Evolutionary conservation across 345 rosid genomes (phyloP), one percentile per base, ranked within the genome.

Genomic region (Salix arbutifolia): DNA sequence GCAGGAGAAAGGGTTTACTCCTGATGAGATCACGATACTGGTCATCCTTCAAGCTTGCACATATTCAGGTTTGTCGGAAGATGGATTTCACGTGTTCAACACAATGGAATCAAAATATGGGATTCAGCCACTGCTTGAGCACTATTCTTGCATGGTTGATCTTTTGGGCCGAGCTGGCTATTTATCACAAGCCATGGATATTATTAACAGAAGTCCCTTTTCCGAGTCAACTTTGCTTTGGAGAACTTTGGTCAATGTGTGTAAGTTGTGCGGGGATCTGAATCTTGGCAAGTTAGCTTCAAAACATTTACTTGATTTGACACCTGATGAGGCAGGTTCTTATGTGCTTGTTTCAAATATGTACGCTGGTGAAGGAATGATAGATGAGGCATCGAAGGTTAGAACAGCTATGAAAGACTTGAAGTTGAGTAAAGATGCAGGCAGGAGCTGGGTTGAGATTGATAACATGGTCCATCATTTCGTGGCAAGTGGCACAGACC

Each of bases 381-480:
- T 76, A 35, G 52, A 56, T 42, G 81, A 81, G 71, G 81, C 81
- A 18, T 81, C 83, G 46, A 72, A 67, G 73, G 79, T 75, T 50
- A 77, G 83, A 71, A 76, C 73, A 53, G 60, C 64, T 68, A 76
- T 82, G 87, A 82, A 77, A 58, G 78, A 82, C 71, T 71, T 84
- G 70, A 82, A 65, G 73, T 61, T 84, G 44, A 67, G 62, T 48
- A 79, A 82, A 70, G 71, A 74, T 50, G 78, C 79, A 67, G 87
- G 87, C 13, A 71, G 75, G 42, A 84, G 87, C 73, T 79, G 82
- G 85, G 79, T 84, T 67, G 83, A 84, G 77, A 79, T 79, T 66
- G 74, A 84, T 30, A 79, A 72, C 9, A 77, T 74, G 68, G 73
- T 81, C 19, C 85, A 82, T 72, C 40, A 46, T 48, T 82, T 77